These are phyloP conservation scores for Salix purpurea DNA, from an alignment of 345 rosid species.

Conservation along the genomic window DNA sequence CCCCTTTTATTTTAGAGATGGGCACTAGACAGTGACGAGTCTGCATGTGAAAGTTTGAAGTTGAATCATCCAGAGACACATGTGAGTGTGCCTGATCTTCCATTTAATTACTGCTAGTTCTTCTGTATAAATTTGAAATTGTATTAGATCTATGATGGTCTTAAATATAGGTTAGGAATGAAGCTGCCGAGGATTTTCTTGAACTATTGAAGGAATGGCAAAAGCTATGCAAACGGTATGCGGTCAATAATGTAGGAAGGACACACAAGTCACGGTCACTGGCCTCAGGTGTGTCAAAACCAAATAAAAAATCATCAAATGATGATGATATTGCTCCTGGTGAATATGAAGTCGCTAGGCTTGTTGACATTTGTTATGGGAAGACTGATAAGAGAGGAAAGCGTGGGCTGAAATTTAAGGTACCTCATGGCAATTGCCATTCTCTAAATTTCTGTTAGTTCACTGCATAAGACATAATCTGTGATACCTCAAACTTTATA, in stretches of 20 bases:
- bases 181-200: slow-evolving; percentile 80
- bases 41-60: slow-evolving; percentile 82
- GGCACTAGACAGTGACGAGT: slow-evolving; percentile 67
- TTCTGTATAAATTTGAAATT: neutral
- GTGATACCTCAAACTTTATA: neutral
- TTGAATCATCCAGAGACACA: slow-evolving; percentile 76
- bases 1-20: slow-evolving; percentile 57
- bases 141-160: neutral
- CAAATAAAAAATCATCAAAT: slow-evolving; percentile 25
- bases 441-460: neutral
- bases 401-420: slow-evolving; percentile 71
- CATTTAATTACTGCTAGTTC: neutral
- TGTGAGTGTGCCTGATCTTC: slow-evolving; percentile 37
- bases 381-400: slow-evolving; percentile 65
- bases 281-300: slow-evolving; percentile 18
- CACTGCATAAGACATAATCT: neutral
- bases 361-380: slow-evolving; percentile 81
- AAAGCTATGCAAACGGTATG: slow-evolving; percentile 64
- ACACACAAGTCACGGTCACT: slow-evolving; percentile 19
- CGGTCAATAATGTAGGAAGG: slow-evolving; percentile 17
- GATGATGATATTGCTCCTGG: slow-evolving; percentile 36
- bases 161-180: slow-evolving; percentile 67
- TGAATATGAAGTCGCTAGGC: slow-evolving; percentile 66
- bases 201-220: slow-evolving; percentile 80
- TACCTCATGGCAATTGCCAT: slow-evolving; percentile 16